These are phyloP conservation scores for Tilletia walkeri DNA, from an alignment of 1,284 basidiomycete genomes.

Conservation along the genomic window DNA sequence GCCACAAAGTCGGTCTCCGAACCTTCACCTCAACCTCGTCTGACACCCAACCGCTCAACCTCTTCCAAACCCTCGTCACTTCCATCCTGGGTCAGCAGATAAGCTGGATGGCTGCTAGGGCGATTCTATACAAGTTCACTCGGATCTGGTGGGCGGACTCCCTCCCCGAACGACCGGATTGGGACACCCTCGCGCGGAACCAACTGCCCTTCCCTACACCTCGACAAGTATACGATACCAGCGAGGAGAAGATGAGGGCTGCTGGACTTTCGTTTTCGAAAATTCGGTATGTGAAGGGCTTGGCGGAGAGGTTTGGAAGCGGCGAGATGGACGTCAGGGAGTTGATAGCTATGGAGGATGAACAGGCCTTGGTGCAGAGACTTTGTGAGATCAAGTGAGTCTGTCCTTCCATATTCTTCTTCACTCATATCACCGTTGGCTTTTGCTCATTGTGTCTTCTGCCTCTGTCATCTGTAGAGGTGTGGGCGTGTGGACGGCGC, in stretches of 20 bases:
- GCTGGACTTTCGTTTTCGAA: constrained; percentile 50
- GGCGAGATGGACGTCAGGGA: constrained; percentile 46
- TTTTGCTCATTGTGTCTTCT: not conserved
- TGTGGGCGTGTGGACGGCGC: constrained; percentile 52
- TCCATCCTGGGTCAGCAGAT: constrained; percentile 84
- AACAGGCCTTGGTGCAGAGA: constrained; percentile 43
- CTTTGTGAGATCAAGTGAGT: constrained; percentile 42
- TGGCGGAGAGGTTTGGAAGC: constrained; percentile 44
- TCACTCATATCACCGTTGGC: not conserved
- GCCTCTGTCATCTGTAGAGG: constrained; percentile 22
- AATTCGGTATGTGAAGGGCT: constrained; percentile 49
- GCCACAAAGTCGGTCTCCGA: constrained; percentile 1
- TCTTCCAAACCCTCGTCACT: constrained; percentile 61
- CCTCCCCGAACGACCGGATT: constrained; percentile 45
- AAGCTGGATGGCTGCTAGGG: constrained; percentile 81
- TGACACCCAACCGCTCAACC: constrained; percentile 61
- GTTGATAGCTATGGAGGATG: constrained; percentile 38
- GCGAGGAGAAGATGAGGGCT: constrained; percentile 38
- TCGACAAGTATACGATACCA: constrained; percentile 36
- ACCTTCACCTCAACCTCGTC: not conserved
- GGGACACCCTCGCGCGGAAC: constrained; percentile 39
- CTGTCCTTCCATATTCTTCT: not conserved
- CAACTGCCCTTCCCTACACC: constrained; percentile 50
- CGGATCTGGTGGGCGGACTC: constrained; percentile 55
- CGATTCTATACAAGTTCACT: constrained; percentile 77